Evolutionary conservation across 371 early-diverging fungal species (phyloP), one percentile per base, ranked within the genome.

Genomic region (Zopfochytrium polystomum): DNA sequence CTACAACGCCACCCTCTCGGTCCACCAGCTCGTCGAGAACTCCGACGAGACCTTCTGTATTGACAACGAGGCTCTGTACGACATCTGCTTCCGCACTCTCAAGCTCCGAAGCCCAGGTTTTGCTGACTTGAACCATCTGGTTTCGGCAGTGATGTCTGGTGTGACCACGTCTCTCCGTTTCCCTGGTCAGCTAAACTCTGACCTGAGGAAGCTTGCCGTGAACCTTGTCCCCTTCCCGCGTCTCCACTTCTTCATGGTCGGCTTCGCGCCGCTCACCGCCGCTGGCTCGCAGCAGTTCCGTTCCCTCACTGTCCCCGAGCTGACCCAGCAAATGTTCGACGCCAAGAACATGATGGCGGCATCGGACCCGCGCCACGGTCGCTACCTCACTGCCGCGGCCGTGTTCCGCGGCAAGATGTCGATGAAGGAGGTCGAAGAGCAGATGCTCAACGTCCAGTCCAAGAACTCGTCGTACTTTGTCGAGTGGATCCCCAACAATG

Each of bases 141-240:
- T 96, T 38, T 89, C 92, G 33, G 80, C 83, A 22, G 95, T 95
- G 60, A 94, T 96, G 93, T 87, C 89, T 60, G 99, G 99, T 69
- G 87, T 96, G 60, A 97, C 99, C 30, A 97, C 98, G 59, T 93
- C 91, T 59, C 84, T 99, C 55, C 91, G 99, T 74, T 99, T 99
- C 89, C 99, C 99, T 57, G 99, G 99, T 63, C 99, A 99, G 76
- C 82, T 99, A 46, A 97, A 99, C 80, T 87, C 95, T 61, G 99
- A 99, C 73, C 78, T 99, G 52, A 89, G 99, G 70, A 99, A 99
- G 77, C 80, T 97, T 34, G 96, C 96, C 56, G 99, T 99, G n/a
- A n/a, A n/a, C n/a, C n/a, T n/a, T n/a, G n/a, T n/a, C n/a, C n/a
- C n/a, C n/a, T n/a, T n/a, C n/a, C n/a, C n/a, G n/a, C n/a, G n/a